Evolutionary conservation across 148 eudicot species (phyloP), one percentile per base, ranked within the genome.

Genomic region (Amaranthus hypochondriacus): DNA sequence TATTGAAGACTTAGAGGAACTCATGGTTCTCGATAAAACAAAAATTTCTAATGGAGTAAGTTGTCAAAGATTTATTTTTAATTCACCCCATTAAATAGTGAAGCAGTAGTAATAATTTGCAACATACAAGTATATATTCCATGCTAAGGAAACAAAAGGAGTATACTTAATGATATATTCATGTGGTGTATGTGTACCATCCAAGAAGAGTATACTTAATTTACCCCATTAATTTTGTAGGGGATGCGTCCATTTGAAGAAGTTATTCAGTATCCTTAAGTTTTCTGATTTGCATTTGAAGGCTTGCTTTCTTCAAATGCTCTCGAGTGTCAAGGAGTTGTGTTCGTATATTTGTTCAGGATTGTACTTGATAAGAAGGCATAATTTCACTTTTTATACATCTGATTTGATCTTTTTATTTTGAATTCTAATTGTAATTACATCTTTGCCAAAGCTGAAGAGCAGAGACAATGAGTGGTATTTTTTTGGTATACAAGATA

Each of bases 401-500:
- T 13, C 52, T 69, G n/a, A 69, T 15, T 2, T 52, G 28, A 39
- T 52, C 4, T 60, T 59, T 12, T n/a, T 18, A 18, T 52, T 72
- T 7, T 49, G 5, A 74, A 28, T 69, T 8, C 60, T 72, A 56
- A 56, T 63, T 44, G 53, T 28, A 28, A 28, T 28, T 58, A 64
- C 81, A 90, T 92, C 71, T 54, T 76, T 84, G 83, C 84, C 96
- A 18, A 86, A 85, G 59, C 76, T 90, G 67, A 88, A 85, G 82
- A 90, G 83, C 51, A 86, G 85, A 75, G 96, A 90, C 81, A 82
- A 86, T 28, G 96, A 88, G 39, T 90, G 92, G 92, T 90, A 90
- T 79, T 90, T 90, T 70, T 90, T 88, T 73, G 90, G 96, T 62
- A 89, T 88, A 21, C 90, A 88, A 73, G 96, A 90, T 78, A 84